These are phyloP conservation scores for Rhododendron griersonianum DNA, from an alignment of 148 eudicot species.

Conservation along the genomic window DNA sequence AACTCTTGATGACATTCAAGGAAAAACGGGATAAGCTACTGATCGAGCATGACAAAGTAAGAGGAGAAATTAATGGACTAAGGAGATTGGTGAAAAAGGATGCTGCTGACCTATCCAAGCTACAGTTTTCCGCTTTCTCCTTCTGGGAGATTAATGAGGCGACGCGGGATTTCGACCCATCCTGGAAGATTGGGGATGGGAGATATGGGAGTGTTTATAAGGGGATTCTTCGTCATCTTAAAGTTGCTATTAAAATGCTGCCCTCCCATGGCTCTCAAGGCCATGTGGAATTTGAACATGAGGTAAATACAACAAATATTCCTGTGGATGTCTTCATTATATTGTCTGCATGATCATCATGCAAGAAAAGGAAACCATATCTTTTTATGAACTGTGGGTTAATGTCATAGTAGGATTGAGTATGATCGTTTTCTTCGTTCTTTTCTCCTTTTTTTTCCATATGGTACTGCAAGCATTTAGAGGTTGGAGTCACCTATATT, in stretches of 20 bases:
- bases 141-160: constrained; percentile 70
- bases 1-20: constrained; percentile 60
- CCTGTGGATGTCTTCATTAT: background rate
- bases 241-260: constrained; percentile 84
- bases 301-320: constrained; percentile 33
- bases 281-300: constrained; percentile 45
- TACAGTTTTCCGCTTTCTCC: constrained; percentile 44
- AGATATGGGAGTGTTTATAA: constrained; percentile 61
- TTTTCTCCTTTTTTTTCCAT: background rate
- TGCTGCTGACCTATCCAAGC: constrained; percentile 9
- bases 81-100: constrained; percentile 24
- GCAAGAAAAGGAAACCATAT: background rate
- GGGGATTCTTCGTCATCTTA: constrained; percentile 54
- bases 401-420: background rate
- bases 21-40: constrained; percentile 49
- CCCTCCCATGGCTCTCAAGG: constrained; percentile 56
- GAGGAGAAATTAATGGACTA: constrained; percentile 31
- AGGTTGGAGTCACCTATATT: background rate
- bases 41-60: constrained; percentile 44
- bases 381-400: background rate
- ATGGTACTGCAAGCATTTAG: background rate
- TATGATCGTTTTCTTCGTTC: background rate
- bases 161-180: constrained; percentile 65
- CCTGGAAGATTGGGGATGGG: constrained; percentile 69
- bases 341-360: background rate